Conservation (phyloP, 2,329 filamentous ascomycete species). For the Botrytis paeoniae region DNA sequence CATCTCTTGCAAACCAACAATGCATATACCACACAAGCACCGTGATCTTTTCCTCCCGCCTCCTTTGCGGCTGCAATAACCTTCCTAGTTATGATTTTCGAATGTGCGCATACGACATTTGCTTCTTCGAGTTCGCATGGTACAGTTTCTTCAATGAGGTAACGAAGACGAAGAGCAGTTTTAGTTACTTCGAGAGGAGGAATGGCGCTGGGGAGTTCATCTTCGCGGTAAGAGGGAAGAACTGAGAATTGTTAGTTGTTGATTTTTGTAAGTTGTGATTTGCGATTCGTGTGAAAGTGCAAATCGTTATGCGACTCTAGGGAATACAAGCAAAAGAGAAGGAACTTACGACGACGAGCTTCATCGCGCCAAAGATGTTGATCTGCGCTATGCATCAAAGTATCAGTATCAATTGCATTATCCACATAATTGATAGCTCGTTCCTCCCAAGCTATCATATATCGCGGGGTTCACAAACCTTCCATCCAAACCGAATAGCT, state of each 20-base stretch:
- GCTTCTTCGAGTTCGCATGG: slow-evolving; percentile 83
- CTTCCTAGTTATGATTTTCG: slow-evolving; percentile 74
- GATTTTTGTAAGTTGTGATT: neutral
- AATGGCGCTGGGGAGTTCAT: slow-evolving; percentile 62
- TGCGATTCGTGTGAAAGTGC: neutral
- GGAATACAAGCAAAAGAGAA: neutral
- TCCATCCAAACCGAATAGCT: slow-evolving; percentile 35
- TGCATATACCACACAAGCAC: slow-evolving; percentile 63
- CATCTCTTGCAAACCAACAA: slow-evolving; percentile 49
- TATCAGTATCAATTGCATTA: neutral
- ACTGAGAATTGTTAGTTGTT: slow-evolving; percentile 48
- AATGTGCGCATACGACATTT: slow-evolving; percentile 75
- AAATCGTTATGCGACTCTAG: neutral
- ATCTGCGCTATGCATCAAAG: slow-evolving; percentile 20
- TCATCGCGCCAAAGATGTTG: slow-evolving; percentile 34
- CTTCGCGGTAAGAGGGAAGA: slow-evolving; percentile 60
- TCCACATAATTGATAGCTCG: neutral
- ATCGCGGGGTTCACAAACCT: slow-evolving; percentile 25
- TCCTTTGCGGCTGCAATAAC: slow-evolving; percentile 79
- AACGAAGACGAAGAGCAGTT: slow-evolving; percentile 82
- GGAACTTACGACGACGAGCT: slow-evolving; percentile 31
- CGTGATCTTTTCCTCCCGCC: slow-evolving; percentile 73
- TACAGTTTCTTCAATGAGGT: slow-evolving; percentile 84
- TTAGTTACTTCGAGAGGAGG: slow-evolving; percentile 81
- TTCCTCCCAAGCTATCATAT: neutral